Percentiles rank a stretch among this genome's conserved stretches.
phyloP scores from a whole-genome alignment of 1,284 basidiomycete genomes.

The Omphalotus olearius region DNA sequence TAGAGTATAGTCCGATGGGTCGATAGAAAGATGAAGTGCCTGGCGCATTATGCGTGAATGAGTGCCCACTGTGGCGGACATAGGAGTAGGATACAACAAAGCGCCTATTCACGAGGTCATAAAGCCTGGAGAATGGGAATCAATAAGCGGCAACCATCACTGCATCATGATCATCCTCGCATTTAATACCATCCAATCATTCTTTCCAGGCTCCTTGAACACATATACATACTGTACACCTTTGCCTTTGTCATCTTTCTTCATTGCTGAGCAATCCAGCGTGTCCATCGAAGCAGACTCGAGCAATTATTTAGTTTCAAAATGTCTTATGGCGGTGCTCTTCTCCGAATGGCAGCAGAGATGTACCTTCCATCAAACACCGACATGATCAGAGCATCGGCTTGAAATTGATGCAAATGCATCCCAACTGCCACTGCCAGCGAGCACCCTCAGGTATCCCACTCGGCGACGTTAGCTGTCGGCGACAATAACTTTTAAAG shows the following conservation, averaged over 20 bases:
- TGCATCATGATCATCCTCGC: neutral
- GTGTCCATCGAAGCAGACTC: neutral
- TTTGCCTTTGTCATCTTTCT: too few species aligned
- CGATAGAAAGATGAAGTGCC: constrained; percentile 47
- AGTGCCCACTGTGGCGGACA: constrained; percentile 3
- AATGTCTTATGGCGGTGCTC: too few species aligned
- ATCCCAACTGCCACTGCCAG: too few species aligned
- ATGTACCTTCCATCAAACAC: too few species aligned
- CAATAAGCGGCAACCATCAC: constrained; percentile 5
- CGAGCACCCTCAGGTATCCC: too few species aligned
- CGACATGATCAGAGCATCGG: too few species aligned
- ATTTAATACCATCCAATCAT: neutral
- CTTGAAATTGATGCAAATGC: too few species aligned
- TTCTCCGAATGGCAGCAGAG: too few species aligned
- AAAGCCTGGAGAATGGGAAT: neutral
- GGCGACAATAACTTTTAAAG: too few species aligned
- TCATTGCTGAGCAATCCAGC: neutral
- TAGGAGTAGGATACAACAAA: neutral
- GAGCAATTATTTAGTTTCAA: neutral
- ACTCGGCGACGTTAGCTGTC: too few species aligned
- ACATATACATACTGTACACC: neutral
- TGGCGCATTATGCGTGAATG: constrained; percentile 24
- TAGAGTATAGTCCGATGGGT: constrained; percentile 34
- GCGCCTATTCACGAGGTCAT: neutral
- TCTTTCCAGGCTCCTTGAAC: neutral